These are phyloP conservation scores for Coemansia sp. DNA, from an alignment of 192 early-diverging fungal species.

Conservation along the genomic window DNA sequence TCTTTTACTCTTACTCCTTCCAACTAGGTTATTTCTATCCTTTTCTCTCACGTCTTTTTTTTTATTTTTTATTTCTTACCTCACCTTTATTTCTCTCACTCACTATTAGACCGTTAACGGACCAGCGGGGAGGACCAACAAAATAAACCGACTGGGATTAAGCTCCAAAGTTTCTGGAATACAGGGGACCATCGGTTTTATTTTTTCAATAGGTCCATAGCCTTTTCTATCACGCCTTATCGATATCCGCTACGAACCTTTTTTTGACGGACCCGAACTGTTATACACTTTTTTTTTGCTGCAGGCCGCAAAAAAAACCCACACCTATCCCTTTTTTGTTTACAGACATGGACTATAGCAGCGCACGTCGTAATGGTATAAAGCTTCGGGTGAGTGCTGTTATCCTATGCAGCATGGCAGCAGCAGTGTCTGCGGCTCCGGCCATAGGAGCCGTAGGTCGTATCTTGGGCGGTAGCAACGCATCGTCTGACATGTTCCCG, in stretches of 20 bases:
- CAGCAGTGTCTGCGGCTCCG: not conserved
- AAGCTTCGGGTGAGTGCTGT: not conserved
- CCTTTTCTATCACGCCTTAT: not conserved
- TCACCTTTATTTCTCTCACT: conserved; percentile 13
- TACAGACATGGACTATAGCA: not conserved
- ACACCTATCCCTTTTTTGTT: not conserved
- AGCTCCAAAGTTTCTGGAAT: conserved; percentile 1
- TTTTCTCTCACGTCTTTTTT: not conserved
- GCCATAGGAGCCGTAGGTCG: conserved; percentile 14
- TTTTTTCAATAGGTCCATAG: not conserved
- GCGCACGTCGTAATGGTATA: not conserved
- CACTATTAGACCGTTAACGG: not conserved
- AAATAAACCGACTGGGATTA: not conserved
- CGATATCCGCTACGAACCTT: not conserved
- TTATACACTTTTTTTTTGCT: conserved; percentile 3
- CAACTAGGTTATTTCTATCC: conserved; percentile 1
- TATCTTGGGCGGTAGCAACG: conserved; percentile 46
- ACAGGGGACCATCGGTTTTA: not conserved
- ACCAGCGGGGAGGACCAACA: not conserved
- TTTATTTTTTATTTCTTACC: conserved; percentile 1
- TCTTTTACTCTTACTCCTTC: conserved; percentile 10
- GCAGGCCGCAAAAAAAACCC: conserved; percentile 1
- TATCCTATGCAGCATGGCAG: conserved; percentile 10
- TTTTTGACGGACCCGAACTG: not conserved
- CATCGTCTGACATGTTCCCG: conserved; percentile 34